Evolutionary conservation across 805 yeast species (phyloP), one percentile per base, ranked within the genome.

Genomic region (Myxozyma neotropica): DNA sequence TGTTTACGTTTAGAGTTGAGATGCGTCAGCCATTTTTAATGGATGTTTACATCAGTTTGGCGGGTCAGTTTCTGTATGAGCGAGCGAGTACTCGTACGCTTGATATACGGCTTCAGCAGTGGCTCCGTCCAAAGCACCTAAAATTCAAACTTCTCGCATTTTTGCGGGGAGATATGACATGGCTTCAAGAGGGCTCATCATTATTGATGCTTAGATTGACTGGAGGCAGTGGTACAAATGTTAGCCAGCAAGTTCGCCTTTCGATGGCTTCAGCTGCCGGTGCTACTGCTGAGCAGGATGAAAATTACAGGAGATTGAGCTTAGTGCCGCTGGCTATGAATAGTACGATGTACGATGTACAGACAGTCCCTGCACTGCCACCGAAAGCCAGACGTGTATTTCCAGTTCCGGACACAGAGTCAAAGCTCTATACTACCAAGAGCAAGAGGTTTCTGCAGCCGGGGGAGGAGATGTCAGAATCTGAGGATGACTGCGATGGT

Each of bases 401-500:
- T 7, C 54, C 60, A 1, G 63, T 58, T 10, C 65, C 65, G n/a
- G 50, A 44, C 26, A 19, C 42, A 8, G 58, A 39, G 15, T 46
- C 46, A 17, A 47, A 38, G 35, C 38, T 61, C 49, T 59, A 58
- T 43, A 49, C 55, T 1, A 61, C 65, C 29, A 61, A 61, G 39
- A 31, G 59, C 7, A 61, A 61, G 49, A 40, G 63, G 12, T 35
- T 27, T 12, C 15, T 61, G 45, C 29, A 21, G 19, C 23, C 59
- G 15, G 64, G 59, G 7, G 65, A 61, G 35, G 64, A 53, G 33
- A 19, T 61, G 53, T 59, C 64, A 1, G 65, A 61, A 29, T 53
- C 59, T 10, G 65, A 61, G 43, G 65, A 61, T 27, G 65, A 61
- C 10, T 38, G 23, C 31, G 64, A 58, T 19, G 65, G 59, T 15